Evolutionary conservation across 768 basidiomycete species (phyloP).

Genomic region (Glaciozyma antarctica): DNA sequence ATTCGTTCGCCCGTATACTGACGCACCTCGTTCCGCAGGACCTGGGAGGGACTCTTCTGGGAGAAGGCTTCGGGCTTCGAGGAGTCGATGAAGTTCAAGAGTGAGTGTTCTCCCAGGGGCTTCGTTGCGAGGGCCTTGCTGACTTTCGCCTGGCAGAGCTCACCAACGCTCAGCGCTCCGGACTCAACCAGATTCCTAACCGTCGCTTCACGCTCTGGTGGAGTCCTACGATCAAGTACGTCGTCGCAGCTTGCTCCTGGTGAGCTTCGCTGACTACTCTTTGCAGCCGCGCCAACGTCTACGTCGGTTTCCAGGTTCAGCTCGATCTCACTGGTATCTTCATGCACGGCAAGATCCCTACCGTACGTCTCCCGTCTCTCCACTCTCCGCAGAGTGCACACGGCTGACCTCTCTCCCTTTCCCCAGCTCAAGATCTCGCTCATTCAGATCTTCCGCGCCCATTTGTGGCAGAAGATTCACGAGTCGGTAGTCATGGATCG

Average conservation of each 20-base stretch:
- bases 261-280: conserved; percentile 35
- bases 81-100: conserved; percentile 45
- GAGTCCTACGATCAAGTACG: neutral
- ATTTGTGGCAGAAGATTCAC: conserved; percentile 99
- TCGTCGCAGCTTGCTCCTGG: neutral
- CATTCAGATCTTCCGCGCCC: conserved; percentile 99
- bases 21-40: conserved; percentile 61
- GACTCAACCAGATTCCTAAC: conserved; percentile 95
- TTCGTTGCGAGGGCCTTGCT: neutral
- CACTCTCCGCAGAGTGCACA: conserved; percentile 14
- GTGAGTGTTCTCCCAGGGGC: conserved; percentile 7
- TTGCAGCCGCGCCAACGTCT: conserved; percentile 98
- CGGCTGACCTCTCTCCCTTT: conserved; percentile 4
- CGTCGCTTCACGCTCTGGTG: conserved; percentile 92
- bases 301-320: conserved; percentile 99
- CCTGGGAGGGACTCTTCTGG: conserved; percentile 85
- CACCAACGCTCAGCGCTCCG: conserved; percentile 96
- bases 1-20: neutral
- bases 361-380: conserved; percentile 38
- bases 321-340: conserved; percentile 95
- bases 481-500: conserved; percentile 38
- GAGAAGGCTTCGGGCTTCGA: conserved; percentile 82
- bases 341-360: conserved; percentile 98
- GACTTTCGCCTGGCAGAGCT: conserved; percentile 56
- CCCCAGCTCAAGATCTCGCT: conserved; percentile 81